Base-by-base conservation (phyloP, 306 rosid genomes). In the Senna siamea region DNA sequence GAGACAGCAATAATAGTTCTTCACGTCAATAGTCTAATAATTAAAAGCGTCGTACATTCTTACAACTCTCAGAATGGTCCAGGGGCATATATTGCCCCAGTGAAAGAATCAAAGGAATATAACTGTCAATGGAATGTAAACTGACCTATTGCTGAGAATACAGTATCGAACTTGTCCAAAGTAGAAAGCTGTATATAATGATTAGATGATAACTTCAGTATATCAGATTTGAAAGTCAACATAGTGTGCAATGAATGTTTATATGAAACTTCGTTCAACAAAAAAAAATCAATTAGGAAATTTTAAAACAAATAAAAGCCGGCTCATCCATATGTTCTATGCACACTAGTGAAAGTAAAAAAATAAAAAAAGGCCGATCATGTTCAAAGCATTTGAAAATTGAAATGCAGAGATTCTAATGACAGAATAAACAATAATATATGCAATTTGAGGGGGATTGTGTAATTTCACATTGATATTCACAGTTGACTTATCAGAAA, bases 81-180 rank as follows among this genome's bases (percentile, higher is more conserved):
- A 63, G 51, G 55, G 69, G 46, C 52, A 52, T 73, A 20, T 32
- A 56, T 48, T 43, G 30, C 75, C 46, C 18, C 47, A 59, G 50
- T 56, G 47, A 41, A 55, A 18, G 57, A 46, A 15, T 66, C 35
- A 67, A 18, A 47, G 72, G 0, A 51, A 59, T 67, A 56, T 53
- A 65, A 62, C 46, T 38, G 69, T 48, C 66, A 70, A 57, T 51
- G 67, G 38, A 54, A 53, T 73, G 22, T 35, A 60, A 32, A 40
- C 58, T 15, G 65, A 51, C 48, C 50, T 19, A 48, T 5, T 62
- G 69, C 76, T 50, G 18, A 58, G 23, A 69, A 72, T 47, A 56
- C 37, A 15, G 58, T 15, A 23, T 75, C 32, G 17, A 63, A 60
- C 51, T 52, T 64, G 41, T 61, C 70, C 59, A 0, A 11, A 38